These are phyloP conservation scores for Prunus kanzakura DNA, from an alignment of 306 rosid genomes.

Conservation along the genomic window DNA sequence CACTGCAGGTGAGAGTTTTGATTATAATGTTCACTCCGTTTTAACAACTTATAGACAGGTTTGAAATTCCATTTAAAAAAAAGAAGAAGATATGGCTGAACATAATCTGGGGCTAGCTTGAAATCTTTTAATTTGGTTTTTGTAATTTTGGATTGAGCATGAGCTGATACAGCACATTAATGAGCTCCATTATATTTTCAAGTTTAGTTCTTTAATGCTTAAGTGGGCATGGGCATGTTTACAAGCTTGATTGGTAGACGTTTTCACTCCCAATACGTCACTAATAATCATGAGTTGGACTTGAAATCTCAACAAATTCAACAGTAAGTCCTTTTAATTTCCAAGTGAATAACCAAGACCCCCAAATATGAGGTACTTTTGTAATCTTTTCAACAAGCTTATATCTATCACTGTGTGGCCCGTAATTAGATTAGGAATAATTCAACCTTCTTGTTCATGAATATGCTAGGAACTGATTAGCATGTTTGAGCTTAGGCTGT, in stretches of 20 bases:
- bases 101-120: background rate
- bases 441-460: background rate
- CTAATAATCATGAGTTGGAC: background rate
- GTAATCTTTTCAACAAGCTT: background rate
- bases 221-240: background rate
- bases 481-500: background rate
- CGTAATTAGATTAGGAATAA: background rate
- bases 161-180: conserved; percentile 11
- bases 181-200: background rate
- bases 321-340: background rate
- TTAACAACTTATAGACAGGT: background rate
- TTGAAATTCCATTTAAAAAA: background rate
- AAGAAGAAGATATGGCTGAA: background rate
- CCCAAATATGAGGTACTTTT: background rate
- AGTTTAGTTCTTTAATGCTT: background rate
- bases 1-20: conserved; percentile 68
- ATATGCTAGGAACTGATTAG: background rate
- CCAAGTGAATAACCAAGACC: background rate
- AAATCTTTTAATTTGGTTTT: background rate
- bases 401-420: background rate
- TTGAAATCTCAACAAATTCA: background rate
- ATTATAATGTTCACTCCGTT: conserved; percentile 15
- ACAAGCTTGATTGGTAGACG: background rate
- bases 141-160: background rate
- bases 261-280: background rate